phyloP scores from a whole-genome alignment of 1,284 basidiomycete genomes.

The Flammula alnicola region DNA sequence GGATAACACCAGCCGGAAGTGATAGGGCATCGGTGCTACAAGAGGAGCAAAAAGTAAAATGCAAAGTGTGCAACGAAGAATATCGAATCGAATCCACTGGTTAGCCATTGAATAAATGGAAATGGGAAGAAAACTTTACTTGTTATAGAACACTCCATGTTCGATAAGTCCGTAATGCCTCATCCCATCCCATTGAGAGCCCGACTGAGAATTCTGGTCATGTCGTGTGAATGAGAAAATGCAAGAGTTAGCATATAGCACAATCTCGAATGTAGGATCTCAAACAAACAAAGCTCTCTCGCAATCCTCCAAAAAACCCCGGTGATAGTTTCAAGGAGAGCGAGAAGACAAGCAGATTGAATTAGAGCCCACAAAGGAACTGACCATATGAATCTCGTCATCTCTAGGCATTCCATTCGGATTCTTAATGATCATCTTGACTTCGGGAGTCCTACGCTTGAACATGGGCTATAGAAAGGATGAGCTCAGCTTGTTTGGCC shows the following conservation, averaged over 20 bases:
- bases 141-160: constrained; percentile 8
- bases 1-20: constrained; percentile 50
- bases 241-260: not conserved
- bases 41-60: too few relatives aligned
- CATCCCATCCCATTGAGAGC: constrained; percentile 11
- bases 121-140: not conserved
- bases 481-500: too few relatives aligned
- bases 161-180: constrained; percentile 8
- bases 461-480: constrained; percentile 7
- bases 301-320: too few relatives aligned
- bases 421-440: not conserved
- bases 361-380: too few relatives aligned
- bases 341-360: too few relatives aligned
- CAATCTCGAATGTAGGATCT: too few relatives aligned
- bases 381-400: constrained; percentile 3
- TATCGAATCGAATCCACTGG: too few relatives aligned
- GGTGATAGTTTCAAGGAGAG: too few relatives aligned
- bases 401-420: constrained; percentile 2
- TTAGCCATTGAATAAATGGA: too few relatives aligned
- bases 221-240: not conserved
- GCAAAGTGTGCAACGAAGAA: too few relatives aligned
- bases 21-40: constrained; percentile 49
- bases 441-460: constrained; percentile 5
- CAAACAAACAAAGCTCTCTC: too few relatives aligned
- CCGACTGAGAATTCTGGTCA: constrained; percentile 8